Evolutionary conservation across 148 eudicot species (phyloP), one percentile per base, ranked within the genome.

Genomic region (Gaultheria prostrata): DNA sequence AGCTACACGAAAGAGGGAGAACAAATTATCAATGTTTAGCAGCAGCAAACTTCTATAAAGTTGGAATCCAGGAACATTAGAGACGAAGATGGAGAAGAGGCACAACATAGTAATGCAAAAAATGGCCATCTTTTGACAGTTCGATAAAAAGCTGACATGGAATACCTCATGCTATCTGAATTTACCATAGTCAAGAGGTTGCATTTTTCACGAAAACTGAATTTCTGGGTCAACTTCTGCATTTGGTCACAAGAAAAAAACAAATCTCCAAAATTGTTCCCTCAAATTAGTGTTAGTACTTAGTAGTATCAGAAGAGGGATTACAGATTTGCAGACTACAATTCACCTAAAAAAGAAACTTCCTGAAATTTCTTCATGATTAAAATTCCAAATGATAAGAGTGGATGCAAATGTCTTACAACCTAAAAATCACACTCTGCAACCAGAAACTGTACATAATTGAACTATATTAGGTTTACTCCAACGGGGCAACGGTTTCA

Each of bases 311-410:
- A 10, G 4, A 74, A 20, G n/a, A 74, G 51, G 50, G 28, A 74
- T 18, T 12, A 18, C 26, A 75, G 26, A 46, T 75, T 39, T 13
- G 24, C 32, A 12, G 18, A 75, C 30, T n/a, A 46, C 32, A 75
- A 46, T 75, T 46, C 78, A 24, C 53, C 10, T 46, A 75, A 46
- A 74, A 4, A 28, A 69, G 78, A 24, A 75, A 30, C 78, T 46
- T 75, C 54, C 17, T n/a, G 15, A 75, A 45, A n/a, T 77, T 45
- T 82, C 39, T 18, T 46, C 51, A 33, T 57, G 39, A 26, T 71
- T 28, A 45, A 84, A 33, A 30, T 72, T 17, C 65, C 53, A 11
- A 79, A 79, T 56, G 13, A 84, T 79, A 63, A 65, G 35, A 56
- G 18, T 9, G 35, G 48, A 70, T 32, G 59, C 24, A 56, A 59